A percentile compares a stretch with the other conserved stretches of the same genome.
phyloP scores from a whole-genome alignment of 2,329 filamentous ascomycete species.

The Penicillium sp. region DNA sequence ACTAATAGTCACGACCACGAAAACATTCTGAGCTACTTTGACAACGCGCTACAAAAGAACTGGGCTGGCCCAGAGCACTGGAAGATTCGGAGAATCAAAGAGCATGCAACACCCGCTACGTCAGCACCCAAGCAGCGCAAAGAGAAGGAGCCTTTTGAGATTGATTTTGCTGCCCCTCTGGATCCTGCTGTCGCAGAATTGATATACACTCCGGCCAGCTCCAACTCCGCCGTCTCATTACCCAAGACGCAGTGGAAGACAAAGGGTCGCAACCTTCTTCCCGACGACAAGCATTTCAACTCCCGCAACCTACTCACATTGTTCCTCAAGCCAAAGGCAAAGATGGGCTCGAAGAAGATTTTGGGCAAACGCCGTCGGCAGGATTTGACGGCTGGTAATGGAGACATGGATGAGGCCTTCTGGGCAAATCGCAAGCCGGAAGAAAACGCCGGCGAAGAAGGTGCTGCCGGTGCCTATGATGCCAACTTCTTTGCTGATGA shows the following conservation, averaged over 20 bases:
- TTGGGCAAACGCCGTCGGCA: slow-evolving; percentile 49
- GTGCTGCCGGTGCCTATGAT: slow-evolving; percentile 76
- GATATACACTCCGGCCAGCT: slow-evolving; percentile 77
- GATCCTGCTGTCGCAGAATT: slow-evolving; percentile 68
- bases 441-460: slow-evolving; percentile 60
- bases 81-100: slow-evolving; percentile 92
- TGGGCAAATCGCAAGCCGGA: slow-evolving; percentile 68
- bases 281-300: slow-evolving; percentile 98
- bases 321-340: slow-evolving; percentile 92
- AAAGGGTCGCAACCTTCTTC: slow-evolving; percentile 86
- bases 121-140: slow-evolving; percentile 65
- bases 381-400: slow-evolving; percentile 59
- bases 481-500: slow-evolving; percentile 93
- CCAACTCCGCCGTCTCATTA: slow-evolving; percentile 76
- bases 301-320: slow-evolving; percentile 84
- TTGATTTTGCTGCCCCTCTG: slow-evolving; percentile 80
- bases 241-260: slow-evolving; percentile 96
- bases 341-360: slow-evolving; percentile 66
- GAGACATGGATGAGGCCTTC: slow-evolving; percentile 91
- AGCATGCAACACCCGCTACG: slow-evolving; percentile 57
- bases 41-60: slow-evolving; percentile 93
- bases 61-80: slow-evolving; percentile 99
- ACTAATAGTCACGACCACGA: slow-evolving; percentile 72
- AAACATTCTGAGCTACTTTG: slow-evolving; percentile 96
- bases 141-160: slow-evolving; percentile 94